Evolutionary conservation across 305 asterid genomes (phyloP).

Genomic region (Ajuga reptans): DNA sequence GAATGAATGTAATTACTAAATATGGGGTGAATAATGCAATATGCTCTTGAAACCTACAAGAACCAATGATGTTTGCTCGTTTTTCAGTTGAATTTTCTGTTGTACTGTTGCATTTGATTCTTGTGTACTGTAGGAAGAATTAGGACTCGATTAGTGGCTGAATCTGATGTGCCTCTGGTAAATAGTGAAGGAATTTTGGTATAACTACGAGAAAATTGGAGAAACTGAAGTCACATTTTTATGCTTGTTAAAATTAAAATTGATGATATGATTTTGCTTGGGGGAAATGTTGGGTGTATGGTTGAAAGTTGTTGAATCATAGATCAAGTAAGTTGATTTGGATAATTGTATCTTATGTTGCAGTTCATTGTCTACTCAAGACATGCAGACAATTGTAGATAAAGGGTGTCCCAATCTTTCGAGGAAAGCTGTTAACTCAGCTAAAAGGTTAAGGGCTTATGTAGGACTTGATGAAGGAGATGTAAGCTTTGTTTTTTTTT

Average conservation of each 20-base stretch:
- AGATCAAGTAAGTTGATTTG: background rate
- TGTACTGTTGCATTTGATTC: background rate
- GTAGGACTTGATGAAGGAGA: constrained; percentile 69
- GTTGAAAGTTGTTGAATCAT: background rate
- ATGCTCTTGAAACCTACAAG: background rate
- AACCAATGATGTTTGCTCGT: background rate
- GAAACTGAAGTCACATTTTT: too few species aligned
- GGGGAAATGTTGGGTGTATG: background rate
- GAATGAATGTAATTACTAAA: background rate
- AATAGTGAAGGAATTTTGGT: background rate
- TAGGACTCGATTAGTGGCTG: background rate
- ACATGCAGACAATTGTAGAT: constrained; percentile 60
- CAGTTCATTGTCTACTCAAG: constrained; percentile 60
- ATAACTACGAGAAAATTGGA: background rate
- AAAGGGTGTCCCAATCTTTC: constrained; percentile 71
- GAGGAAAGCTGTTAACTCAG: constrained; percentile 79
- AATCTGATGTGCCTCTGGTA: background rate
- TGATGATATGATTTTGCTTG: background rate
- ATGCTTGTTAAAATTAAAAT: background rate
- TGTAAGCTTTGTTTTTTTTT: constrained; percentile 35
- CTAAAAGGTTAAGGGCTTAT: constrained; percentile 75
- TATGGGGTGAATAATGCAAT: background rate
- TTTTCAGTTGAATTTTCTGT: background rate
- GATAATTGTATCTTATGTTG: constrained; percentile 19
- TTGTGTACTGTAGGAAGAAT: background rate